Conservation (phyloP, 192 early-diverging fungal genomes). For the Coemansia sp. region DNA sequence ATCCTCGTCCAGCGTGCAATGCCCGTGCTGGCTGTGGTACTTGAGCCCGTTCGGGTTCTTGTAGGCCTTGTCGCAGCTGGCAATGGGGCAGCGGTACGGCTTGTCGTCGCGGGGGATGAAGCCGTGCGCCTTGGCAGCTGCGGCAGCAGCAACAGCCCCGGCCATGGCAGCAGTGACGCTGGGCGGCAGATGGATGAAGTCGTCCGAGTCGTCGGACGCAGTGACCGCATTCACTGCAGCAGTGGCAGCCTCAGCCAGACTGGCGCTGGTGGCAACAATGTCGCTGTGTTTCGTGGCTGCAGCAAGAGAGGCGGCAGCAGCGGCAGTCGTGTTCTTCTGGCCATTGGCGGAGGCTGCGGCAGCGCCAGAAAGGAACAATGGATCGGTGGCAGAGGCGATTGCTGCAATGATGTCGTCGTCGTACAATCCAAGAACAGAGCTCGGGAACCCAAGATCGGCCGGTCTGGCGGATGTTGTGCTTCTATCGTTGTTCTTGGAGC, state of each 20-base stretch:
- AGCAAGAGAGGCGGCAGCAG: constrained; percentile 6
- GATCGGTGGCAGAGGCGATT: constrained; percentile 52
- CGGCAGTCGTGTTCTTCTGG: constrained; percentile 5
- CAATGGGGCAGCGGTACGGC: constrained; percentile 84
- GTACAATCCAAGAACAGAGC: constrained; percentile 47
- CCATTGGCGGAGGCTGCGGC: constrained; percentile 24
- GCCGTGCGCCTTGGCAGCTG: constrained; percentile 50
- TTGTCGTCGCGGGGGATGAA: constrained; percentile 64
- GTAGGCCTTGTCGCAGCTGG: constrained; percentile 91
- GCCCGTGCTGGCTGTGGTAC: constrained; percentile 96
- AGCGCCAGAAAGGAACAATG: constrained; percentile 47
- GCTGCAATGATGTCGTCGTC: constrained; percentile 57
- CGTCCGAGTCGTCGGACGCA: constrained; percentile 40
- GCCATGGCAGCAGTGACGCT: constrained; percentile 57
- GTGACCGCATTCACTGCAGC: constrained; percentile 35
- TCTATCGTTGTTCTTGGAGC: not conserved
- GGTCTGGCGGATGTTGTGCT: not conserved
- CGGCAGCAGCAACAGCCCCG: constrained; percentile 45
- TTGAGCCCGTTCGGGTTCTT: constrained; percentile 99
- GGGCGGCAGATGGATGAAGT: constrained; percentile 52
- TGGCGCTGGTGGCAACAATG: constrained; percentile 15
- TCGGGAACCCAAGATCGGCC: constrained; percentile 27
- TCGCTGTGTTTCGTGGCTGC: constrained; percentile 9
- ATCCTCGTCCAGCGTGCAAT: constrained; percentile 68
- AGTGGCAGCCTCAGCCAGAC: constrained; percentile 38